phyloP scores from a whole-genome alignment of 2,329 filamentous ascomycete species.

The Calonectria pteridis region DNA sequence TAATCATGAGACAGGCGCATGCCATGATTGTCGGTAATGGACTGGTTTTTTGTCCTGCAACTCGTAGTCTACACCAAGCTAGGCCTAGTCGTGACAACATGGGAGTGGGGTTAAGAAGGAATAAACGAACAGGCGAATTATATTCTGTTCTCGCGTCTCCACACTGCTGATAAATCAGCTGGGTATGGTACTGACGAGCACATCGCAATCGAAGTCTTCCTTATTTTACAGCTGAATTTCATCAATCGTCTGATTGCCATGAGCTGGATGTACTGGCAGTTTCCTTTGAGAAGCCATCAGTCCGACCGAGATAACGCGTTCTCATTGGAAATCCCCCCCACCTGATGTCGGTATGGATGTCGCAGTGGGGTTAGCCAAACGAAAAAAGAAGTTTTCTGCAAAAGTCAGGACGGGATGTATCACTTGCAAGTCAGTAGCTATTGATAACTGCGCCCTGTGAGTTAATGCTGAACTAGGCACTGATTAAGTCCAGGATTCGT shows the following conservation, averaged over 20 bases:
- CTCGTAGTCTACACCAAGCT: background rate
- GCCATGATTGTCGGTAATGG: background rate
- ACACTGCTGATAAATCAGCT: background rate
- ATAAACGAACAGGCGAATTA: constrained; percentile 4
- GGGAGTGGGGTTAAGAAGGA: background rate
- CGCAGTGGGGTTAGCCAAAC: background rate
- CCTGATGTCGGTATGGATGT: background rate
- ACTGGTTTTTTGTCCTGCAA: background rate
- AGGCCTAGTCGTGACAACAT: background rate
- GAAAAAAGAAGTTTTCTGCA: background rate
- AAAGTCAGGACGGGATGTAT: background rate
- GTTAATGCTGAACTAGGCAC: too few relatives aligned
- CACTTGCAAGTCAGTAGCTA: background rate
- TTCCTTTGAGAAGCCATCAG: too few relatives aligned
- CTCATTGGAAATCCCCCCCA: background rate
- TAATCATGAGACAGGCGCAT: background rate
- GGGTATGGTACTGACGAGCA: background rate
- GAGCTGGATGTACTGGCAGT: background rate
- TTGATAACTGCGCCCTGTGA: background rate
- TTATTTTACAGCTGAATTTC: background rate
- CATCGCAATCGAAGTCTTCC: background rate
- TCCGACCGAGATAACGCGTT: too few relatives aligned
- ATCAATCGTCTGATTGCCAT: background rate
- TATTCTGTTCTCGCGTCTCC: background rate
- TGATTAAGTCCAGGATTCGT: background rate